Base-by-base conservation (phyloP, 345 rosid genomes). In the Salix koriyanagi region DNA sequence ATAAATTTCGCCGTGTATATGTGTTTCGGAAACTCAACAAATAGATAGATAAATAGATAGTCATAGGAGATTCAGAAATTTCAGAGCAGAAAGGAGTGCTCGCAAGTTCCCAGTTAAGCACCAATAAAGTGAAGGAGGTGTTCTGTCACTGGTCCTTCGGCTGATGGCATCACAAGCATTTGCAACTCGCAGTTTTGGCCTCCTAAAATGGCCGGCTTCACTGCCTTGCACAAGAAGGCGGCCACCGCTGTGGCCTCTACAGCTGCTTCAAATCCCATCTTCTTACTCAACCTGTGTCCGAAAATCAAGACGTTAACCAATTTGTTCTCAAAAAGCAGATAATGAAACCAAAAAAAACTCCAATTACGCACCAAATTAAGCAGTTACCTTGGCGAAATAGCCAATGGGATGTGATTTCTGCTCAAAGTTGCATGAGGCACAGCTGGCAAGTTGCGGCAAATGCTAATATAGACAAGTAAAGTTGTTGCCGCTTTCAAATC, bases 121-220 rank as follows among this genome's bases (percentile, higher is more conserved):
- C 87, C 85, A 50, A 84, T 82, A 83, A 82, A 82, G 25, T 58
- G 82, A n/a, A 77, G 74, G 74, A 73, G 78, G 46, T 76, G 60
- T 39, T 86, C 85, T 2, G 81, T 77, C 4, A 84, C 79, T 2
- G 82, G 79, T 13, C 89, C 85, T 80, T 86, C 80, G 1, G 85
- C 85, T 0, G 85, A 82, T 13, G 86, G 86, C 84, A 86, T 83
- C 13, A 72, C 77, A 9, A 48, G 89, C 87, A 39, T 82, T 70
- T 0, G 85, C 72, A 0, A 80, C 78, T 32, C 85, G 81, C 66
- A 86, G 83, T 72, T 76, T 83, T 19, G 85, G 86, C 15, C 89
- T 84, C 75, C 89, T 1, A 81, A 72, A 73, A 86, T n/a, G 46
- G 84, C 85, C 5, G 87, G 85, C 75, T 84, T 84, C 73, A 71